phyloP scores from a whole-genome alignment of 2,329 filamentous ascomycete genomes.

The Cladobotryum mycophilum region DNA sequence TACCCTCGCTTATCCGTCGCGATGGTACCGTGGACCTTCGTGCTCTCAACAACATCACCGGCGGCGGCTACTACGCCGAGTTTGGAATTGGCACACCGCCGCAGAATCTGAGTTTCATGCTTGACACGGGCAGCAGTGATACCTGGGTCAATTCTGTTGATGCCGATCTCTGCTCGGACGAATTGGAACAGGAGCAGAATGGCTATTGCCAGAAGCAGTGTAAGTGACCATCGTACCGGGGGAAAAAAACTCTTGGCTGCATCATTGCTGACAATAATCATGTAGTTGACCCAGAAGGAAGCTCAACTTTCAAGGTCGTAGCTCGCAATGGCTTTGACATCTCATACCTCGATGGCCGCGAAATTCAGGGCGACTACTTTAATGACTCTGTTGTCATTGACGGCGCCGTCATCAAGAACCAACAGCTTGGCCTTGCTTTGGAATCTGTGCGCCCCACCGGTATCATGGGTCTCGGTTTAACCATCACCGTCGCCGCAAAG shows the following conservation, averaged over 20 bases:
- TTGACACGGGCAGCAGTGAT: conserved; percentile 60
- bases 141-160: conserved; percentile 53
- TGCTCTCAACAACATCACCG: conserved; percentile 46
- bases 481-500: conserved; percentile 40
- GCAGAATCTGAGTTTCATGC: conserved; percentile 47
- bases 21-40: conserved; percentile 28
- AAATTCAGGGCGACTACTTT: conserved; percentile 51
- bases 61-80: conserved; percentile 51
- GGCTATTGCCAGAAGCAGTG: conserved; percentile 24
- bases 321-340: conserved; percentile 47
- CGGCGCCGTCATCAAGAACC: conserved; percentile 37
- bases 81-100: conserved; percentile 54
- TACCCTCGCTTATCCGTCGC: conserved; percentile 18
- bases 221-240: neutral
- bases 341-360: conserved; percentile 52
- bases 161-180: conserved; percentile 53
- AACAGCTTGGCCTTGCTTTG: conserved; percentile 51
- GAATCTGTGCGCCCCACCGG: conserved; percentile 45
- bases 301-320: conserved; percentile 43
- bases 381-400: conserved; percentile 49
- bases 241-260: neutral
- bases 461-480: conserved; percentile 54
- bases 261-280: neutral
- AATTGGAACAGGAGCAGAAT: conserved; percentile 26
- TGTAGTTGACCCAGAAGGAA: conserved; percentile 35